Conservation (phyloP, 768 basidiomycete species). For the Mycena vulgaris region DNA sequence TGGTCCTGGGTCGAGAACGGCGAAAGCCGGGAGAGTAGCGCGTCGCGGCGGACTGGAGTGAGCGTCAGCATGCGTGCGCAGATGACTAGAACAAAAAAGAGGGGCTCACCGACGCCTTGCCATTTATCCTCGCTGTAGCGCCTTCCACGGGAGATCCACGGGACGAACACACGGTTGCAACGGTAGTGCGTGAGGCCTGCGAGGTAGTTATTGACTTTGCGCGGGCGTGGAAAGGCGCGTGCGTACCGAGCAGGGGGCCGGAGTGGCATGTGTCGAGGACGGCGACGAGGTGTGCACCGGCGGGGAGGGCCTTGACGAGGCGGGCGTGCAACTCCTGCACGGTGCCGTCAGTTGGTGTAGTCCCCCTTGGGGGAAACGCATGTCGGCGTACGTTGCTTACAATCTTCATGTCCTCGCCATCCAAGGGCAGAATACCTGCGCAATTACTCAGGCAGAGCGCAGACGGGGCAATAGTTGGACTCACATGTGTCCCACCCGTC, state of each 20-base stretch:
- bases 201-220: not conserved
- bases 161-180: not conserved
- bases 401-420: conserved; percentile 9
- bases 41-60: too few relatives aligned
- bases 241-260: not conserved
- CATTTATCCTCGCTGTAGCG: not conserved
- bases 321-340: not conserved
- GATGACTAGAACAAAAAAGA: too few relatives aligned
- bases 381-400: not conserved
- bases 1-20: too few relatives aligned
- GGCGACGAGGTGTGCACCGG: not conserved
- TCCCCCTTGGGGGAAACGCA: not conserved
- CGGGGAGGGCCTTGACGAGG: not conserved
- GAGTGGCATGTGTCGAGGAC: not conserved
- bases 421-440: conserved; percentile 19
- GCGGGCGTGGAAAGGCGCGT: not conserved
- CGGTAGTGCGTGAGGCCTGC: not conserved
- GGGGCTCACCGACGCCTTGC: too few relatives aligned
- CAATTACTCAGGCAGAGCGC: not conserved
- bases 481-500: conserved; percentile 29
- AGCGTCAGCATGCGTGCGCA: too few relatives aligned
- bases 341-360: not conserved
- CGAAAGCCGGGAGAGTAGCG: too few relatives aligned
- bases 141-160: not conserved
- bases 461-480: not conserved